Base-by-base conservation (phyloP, 2,329 filamentous ascomycete genomes). In the Trichophyton schoenleinii region DNA sequence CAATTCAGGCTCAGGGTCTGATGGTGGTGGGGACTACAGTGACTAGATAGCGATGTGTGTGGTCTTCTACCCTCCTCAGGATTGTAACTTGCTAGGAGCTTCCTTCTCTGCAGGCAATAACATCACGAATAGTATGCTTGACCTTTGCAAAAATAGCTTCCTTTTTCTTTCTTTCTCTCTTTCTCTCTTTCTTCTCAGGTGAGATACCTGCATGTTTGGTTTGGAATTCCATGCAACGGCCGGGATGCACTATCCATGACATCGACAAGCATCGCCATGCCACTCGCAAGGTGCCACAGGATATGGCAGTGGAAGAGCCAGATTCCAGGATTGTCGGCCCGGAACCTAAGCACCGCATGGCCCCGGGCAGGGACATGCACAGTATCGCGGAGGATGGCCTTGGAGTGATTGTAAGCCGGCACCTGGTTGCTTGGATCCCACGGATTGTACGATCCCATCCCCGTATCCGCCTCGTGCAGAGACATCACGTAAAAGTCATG, bases 261-360 rank as follows among this genome's bases (percentile, higher is more conserved):
- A 67, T 74, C 70, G 42, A 74, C 64, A 6, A 74, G 61, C 71
- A 78, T 77, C 1, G 73, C 73, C 74, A 78, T 77, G 0, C 77
- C 77, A 31, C 71, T 74, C 0, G 71, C 75, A 62, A 70, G 58
- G 67, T 86, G 83, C 82, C 80, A 84, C 66, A 82, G 79, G 58
- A 84, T 81, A 70, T 84, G 81, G 70, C 81, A 83, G 69, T 84
- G 81, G 70, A 83, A 78, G 46, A 83, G 68, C 72, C 79, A 83
- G 36, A 81, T 74, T 18, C 80, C 81, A 0, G 80, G 81, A 66
- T 82, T 83, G 66, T 84, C 77, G 0, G 78, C 74, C 60, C 73
- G 64, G 65, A 80, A 82, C 0, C 76, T 79, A 4, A 83, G 67
- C 2, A 77, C 77, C 5, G 82, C 66, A 67, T 79, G 77, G 0